Evolutionary conservation across 148 eudicot species (phyloP), one percentile per base, ranked within the genome.

Genomic region (Rhododendron simsii): DNA sequence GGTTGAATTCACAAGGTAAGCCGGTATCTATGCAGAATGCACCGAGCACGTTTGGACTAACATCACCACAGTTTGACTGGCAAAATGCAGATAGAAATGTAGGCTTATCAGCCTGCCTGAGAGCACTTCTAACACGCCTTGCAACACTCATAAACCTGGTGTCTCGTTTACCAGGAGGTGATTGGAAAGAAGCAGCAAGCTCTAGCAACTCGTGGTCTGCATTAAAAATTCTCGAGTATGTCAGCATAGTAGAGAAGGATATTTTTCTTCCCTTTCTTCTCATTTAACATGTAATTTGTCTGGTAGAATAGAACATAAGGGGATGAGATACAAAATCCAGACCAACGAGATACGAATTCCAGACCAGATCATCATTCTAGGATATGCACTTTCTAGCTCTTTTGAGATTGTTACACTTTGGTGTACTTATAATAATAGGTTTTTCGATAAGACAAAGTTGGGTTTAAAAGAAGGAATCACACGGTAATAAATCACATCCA

Each of bases 21-120:
- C 96, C 98, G 13, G 98, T 95, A 90, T 96, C 98, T 35, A 74
- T 92, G 91, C 99, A 96, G 91, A 95, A 96, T 85, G 99, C 91
- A 80, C 99, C 99, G 37, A 96, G 95, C 87, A 93, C 94, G 90
- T 96, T 96, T 59, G 99, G 99, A 84, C 98, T 96, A 88, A 96
- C 99, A 90, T 96, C 99, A 48, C 99, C 99, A 78, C 99, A 95
- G 87, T 96, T 96, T 83, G 98, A 82, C 87, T 96, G 99, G 86
- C 98, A 96, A 91, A 96, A 96, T 71, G 99, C 98, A 84, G 99
- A 88, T 57, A 96, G 95, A 89, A 96, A 96, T 81, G 81, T 88
- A 35, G 99, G 98, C 84, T 91, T 95, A 48, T 92, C 90, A 26
- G 91, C 91, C 87, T 88, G 93, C 88, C 94, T 89, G 51, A 95